Evolutionary conservation across 2,329 filamentous ascomycete species (phyloP), one percentile per base, ranked within the genome.

Genomic region (Mycosphaerelloides madeirae): DNA sequence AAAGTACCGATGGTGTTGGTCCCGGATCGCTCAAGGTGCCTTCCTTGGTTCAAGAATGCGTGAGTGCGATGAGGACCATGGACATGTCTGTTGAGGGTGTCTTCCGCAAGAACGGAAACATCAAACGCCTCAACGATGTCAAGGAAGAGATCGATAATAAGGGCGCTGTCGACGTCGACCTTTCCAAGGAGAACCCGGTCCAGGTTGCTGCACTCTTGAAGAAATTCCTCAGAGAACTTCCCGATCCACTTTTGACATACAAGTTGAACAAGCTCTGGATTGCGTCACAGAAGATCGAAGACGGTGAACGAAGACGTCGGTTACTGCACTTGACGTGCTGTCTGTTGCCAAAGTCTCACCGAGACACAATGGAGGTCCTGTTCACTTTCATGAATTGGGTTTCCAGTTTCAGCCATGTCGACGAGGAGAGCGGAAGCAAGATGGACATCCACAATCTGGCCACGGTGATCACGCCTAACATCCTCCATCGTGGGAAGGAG

Each of bases 381-480:
- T 97, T 96, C 69, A 86, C 83, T 39, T 98, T 98, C 75, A 76
- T 98, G 36, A 95, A 95, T 61, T 98, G 93, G 91, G 88, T 90
- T 4, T 89, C 90, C 3, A 95, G 90, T 1, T 98, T 98, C 73
- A 91, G 94, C 51, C 90, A 96, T 62, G 83, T 98, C 12, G 93
- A 98, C 58, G 93, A 98, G 61, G 93, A 98, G 64, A 86, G 85
- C 16, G 93, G 93, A 19, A 96, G 91, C 57, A 96, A 97, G 75
- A 98, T 98, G 93, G 93, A 98, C 65, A 86, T 95, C 41, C 89
- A 95, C 72, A 98, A 98, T 62, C 78, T 98, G 52, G 88, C 93
- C 3, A 97, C 94, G 3, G 93, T 98, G 52, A 96, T 98, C 66
- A 90, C 91, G 4, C 93, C 93, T 0, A 98, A 98, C 60, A 88